A percentile compares a stretch with the other conserved stretches of the same genome.
These are phyloP conservation scores for Warburgia ugandensis DNA, from an alignment of 164 flowering plant genomes.

Conservation along the genomic window DNA sequence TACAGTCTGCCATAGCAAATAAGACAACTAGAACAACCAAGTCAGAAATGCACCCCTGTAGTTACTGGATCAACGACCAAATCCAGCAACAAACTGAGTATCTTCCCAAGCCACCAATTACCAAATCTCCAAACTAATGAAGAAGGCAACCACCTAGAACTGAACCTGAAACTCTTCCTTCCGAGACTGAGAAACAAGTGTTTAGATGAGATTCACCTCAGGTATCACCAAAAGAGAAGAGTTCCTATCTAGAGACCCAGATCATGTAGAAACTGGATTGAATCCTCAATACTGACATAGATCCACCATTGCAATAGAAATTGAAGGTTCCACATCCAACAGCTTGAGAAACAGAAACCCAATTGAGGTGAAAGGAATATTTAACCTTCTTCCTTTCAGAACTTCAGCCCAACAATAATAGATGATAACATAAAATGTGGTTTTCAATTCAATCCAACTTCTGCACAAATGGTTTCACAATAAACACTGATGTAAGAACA, in stretches of 20 bases:
- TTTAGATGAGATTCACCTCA: background rate
- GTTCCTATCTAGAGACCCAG: background rate
- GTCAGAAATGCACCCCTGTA: no score
- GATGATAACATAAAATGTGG: no score
- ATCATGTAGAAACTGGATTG: background rate
- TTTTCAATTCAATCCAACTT: no score
- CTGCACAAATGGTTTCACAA: no score
- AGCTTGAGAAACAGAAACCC: background rate
- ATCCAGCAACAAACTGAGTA: background rate
- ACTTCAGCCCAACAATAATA: no score
- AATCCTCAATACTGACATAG: background rate
- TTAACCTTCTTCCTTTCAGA: no score
- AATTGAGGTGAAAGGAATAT: no score
- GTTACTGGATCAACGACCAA: background rate
- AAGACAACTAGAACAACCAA: background rate
- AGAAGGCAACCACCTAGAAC: background rate
- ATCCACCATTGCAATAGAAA: background rate
- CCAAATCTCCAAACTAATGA: background rate
- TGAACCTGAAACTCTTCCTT: background rate
- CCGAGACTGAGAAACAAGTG: background rate
- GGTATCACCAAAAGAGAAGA: background rate
- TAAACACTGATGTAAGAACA: no score
- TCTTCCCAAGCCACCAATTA: background rate
- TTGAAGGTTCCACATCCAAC: background rate
- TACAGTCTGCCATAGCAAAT: constrained; percentile 33